Base-by-base conservation (phyloP, 306 rosid genomes). In the Pachyrhizus erosus region DNA sequence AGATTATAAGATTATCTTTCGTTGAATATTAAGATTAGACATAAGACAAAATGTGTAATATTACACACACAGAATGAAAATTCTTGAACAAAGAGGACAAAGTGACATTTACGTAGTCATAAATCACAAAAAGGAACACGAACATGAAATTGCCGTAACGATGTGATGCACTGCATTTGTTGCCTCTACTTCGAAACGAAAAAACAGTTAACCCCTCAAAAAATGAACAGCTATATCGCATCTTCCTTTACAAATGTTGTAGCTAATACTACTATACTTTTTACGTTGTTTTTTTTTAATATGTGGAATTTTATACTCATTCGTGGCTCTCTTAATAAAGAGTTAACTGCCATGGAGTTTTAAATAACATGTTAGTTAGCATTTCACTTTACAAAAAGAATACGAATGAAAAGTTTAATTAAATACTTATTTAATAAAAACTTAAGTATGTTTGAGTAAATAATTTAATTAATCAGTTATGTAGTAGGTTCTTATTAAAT, bases 181-280 rank as follows among this genome's bases (percentile, higher is more conserved):
- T 51, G 62, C 70, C 86, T 83, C 70, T 78, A 49, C 61, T 18
- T 55, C 52, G 39, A 13, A 78, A 49, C 42, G 40, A 55, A 77
- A 72, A 70, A 37, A 40, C 86, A 61, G 8, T 77, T 61, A 46
- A 65, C 86, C 69, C 39, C 80, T 78, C 76, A 60, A 8, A 46
- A 58, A 57, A 57, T 76, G 58, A 69, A 69, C 70, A 79, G 77
- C 1, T 39, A 69, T 17, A 18, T 18, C 6, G 0, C 14, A 18
- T 11, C 3, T 70, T 24, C 39, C 10, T 48, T 29, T 51, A 17
- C 7, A 71, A 29, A 45, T 70, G 17, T 26, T 39, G n/a, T 34
- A 24, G 37, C 55, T 20, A 68, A 37, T 9, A 58, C 55, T 20
- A 68, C n/a, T 9, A 58, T 24, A 58, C 2, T 58, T 24, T 58